Evolutionary conservation across 306 rosid genomes (phyloP).

Genomic region (Fragaria ananassa): DNA sequence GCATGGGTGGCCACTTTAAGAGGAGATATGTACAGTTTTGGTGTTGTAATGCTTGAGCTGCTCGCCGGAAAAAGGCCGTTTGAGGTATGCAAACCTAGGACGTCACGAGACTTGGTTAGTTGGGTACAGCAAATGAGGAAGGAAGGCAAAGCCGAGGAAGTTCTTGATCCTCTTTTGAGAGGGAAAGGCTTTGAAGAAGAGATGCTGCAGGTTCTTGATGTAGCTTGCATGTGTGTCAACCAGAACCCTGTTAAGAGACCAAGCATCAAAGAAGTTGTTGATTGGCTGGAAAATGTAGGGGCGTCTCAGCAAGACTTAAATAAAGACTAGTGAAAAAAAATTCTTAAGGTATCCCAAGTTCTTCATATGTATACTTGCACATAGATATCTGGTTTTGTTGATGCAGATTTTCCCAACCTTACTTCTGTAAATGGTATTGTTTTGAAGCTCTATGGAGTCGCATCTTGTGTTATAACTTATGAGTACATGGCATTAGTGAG

Average conservation of each 20-base stretch:
- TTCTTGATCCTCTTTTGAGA: slow-evolving; percentile 61
- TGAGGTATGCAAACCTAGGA: slow-evolving; percentile 76
- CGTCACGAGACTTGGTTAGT: slow-evolving; percentile 69
- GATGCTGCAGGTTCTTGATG: slow-evolving; percentile 77
- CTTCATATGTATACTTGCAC: slow-evolving; percentile 54
- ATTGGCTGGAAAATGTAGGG: slow-evolving; percentile 72
- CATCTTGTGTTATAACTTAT: slow-evolving; percentile 1
- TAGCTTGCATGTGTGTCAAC: slow-evolving; percentile 85
- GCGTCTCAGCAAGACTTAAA: slow-evolving; percentile 41
- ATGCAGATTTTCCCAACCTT: slow-evolving; percentile 41
- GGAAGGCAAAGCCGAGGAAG: slow-evolving; percentile 72
- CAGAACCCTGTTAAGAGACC: slow-evolving; percentile 84
- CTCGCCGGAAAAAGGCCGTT: slow-evolving; percentile 85
- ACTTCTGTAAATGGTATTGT: slow-evolving; percentile 43
- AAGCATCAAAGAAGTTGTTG: slow-evolving; percentile 74
- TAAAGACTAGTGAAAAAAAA: slow-evolving; percentile 42
- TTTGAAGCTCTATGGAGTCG: slow-evolving; percentile 30
- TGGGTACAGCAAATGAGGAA: slow-evolving; percentile 81
- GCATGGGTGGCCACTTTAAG: slow-evolving; percentile 97
- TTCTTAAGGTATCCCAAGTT: slow-evolving; percentile 31
- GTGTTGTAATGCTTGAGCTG: slow-evolving; percentile 90
- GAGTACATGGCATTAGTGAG: background rate
- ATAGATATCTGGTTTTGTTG: slow-evolving; percentile 36
- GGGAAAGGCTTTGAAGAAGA: slow-evolving; percentile 73
- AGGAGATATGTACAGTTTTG: slow-evolving; percentile 94